These are phyloP conservation scores for Scheffersomyces insectosa DNA, from an alignment of 1,139 yeast genomes.

Conservation along the genomic window DNA sequence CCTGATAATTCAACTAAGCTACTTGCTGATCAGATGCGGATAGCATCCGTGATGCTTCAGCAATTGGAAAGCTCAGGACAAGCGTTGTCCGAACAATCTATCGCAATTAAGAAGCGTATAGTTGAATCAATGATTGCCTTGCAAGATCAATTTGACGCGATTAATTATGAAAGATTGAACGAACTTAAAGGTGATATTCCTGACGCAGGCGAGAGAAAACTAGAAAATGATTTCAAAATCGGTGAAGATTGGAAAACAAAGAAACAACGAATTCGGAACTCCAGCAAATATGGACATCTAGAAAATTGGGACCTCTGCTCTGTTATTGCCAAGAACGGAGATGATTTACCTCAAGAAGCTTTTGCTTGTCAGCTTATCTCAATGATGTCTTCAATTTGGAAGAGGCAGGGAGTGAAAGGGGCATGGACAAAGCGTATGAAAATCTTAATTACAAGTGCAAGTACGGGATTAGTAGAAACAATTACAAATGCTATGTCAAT, in stretches of 20 bases:
- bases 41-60: constrained; percentile 91
- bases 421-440: constrained; percentile 95
- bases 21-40: constrained; percentile 88
- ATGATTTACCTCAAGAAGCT: constrained; percentile 94
- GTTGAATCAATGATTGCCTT: constrained; percentile 86
- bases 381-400: constrained; percentile 85
- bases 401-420: constrained; percentile 51
- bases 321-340: constrained; percentile 94
- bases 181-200: constrained; percentile 18
- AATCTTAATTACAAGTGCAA: constrained; percentile 85
- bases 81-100: constrained; percentile 70
- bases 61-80: constrained; percentile 78
- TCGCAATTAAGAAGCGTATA: constrained; percentile 72
- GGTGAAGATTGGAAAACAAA: constrained; percentile 94
- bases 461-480: constrained; percentile 91
- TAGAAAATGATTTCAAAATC: constrained; percentile 87
- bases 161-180: constrained; percentile 50
- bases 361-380: constrained; percentile 93
- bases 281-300: constrained; percentile 80
- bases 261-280: constrained; percentile 71
- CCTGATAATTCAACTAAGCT: constrained; percentile 39
- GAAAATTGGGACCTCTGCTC: constrained; percentile 94
- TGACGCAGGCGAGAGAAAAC: constrained; percentile 83
- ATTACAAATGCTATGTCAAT: constrained; percentile 91
- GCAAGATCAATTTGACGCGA: constrained; percentile 62